Percentiles rank a stretch among this genome's conserved stretches.
These are phyloP conservation scores for Fomitiporia mediterranea DNA, from an alignment of 1,284 basidiomycete genomes.

Conservation along the genomic window DNA sequence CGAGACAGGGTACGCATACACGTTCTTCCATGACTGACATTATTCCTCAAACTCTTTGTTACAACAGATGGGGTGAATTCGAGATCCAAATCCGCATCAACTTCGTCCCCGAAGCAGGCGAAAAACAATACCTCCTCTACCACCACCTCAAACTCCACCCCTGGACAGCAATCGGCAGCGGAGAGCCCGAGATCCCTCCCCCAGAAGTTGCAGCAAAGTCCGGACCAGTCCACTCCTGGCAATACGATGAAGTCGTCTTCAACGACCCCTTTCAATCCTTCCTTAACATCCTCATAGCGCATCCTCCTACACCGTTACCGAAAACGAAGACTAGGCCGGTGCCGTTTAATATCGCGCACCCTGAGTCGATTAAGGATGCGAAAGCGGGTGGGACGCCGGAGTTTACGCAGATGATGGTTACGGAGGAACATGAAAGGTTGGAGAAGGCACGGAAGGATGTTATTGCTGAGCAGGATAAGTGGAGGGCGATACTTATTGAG, in stretches of 20 bases:
- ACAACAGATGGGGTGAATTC: conserved; percentile 95
- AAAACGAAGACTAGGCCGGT: conserved; percentile 58
- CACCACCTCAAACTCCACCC: conserved; percentile 98
- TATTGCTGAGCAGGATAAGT: conserved; percentile 57
- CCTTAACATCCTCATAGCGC: conserved; percentile 73
- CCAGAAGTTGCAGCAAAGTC: conserved; percentile 58
- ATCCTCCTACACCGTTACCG: conserved; percentile 83
- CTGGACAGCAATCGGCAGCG: conserved; percentile 56
- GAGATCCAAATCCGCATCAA: conserved; percentile 92
- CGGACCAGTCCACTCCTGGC: conserved; percentile 94
- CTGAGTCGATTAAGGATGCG: conserved; percentile 57
- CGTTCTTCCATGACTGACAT: background rate
- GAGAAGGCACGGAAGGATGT: conserved; percentile 74
- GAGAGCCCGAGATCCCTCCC: conserved; percentile 59
- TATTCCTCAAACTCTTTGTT: background rate
- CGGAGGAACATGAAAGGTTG: conserved; percentile 76
- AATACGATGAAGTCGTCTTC: conserved; percentile 98
- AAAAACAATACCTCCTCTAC: conserved; percentile 84
- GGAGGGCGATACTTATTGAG: conserved; percentile 57
- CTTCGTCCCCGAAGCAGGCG: conserved; percentile 88
- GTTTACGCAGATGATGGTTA: conserved; percentile 80
- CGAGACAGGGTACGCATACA: conserved; percentile 73
- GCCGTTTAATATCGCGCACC: conserved; percentile 66
- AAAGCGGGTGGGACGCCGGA: conserved; percentile 64
- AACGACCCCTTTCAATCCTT: conserved; percentile 90